phyloP scores from a whole-genome alignment of 768 basidiomycete genomes.

The Tulasnella sp. region DNA sequence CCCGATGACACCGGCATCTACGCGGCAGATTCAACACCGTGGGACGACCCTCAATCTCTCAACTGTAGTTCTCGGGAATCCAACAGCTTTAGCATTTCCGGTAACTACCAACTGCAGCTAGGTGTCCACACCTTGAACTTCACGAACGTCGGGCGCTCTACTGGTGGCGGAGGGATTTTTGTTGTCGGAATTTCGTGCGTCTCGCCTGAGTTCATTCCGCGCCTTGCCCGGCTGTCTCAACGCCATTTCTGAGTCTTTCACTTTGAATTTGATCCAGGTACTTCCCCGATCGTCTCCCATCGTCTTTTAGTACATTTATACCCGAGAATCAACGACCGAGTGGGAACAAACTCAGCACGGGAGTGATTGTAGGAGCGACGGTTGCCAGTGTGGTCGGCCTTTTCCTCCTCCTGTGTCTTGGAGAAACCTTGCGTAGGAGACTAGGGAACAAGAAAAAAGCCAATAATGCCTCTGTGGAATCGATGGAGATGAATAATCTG shows the following conservation, averaged over 20 bases:
- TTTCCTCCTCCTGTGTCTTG: neutral
- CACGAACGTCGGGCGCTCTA: neutral
- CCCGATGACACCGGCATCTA: neutral
- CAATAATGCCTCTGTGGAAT: neutral
- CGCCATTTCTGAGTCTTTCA: neutral
- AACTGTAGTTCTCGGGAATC: neutral
- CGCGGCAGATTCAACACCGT: neutral
- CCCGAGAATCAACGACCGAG: neutral
- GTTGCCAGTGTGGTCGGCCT: neutral
- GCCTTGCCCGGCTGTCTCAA: neutral
- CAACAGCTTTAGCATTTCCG: neutral
- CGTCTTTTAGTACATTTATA: neutral
- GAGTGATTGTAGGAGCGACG: neutral
- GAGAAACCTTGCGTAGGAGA: neutral
- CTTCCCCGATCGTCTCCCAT: neutral
- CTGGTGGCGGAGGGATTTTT: neutral
- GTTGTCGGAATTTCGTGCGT: neutral
- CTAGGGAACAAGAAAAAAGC: neutral
- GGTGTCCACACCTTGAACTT: neutral
- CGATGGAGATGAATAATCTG: neutral
- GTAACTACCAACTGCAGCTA: neutral
- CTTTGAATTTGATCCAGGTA: neutral
- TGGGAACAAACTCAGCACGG: too few species aligned
- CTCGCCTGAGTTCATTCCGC: neutral
- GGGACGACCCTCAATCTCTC: neutral